Conservation (phyloP, 495 filamentous ascomycete species). For the Hypoxylon crocopeplum region DNA sequence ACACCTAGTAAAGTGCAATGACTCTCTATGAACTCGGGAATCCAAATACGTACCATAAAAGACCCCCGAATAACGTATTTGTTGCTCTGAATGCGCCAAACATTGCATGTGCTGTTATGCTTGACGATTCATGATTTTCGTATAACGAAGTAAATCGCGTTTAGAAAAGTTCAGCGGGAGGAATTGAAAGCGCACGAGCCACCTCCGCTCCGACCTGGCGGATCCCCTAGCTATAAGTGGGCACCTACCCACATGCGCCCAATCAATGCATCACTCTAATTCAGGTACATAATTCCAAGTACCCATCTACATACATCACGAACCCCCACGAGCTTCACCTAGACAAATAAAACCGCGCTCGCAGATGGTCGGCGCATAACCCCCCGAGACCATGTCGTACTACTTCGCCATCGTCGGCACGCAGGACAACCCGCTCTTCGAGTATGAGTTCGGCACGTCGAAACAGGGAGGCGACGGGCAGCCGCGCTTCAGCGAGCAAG, state of each 20-base stretch:
- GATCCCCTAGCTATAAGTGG: too few species aligned
- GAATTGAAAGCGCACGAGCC: constrained; percentile 24
- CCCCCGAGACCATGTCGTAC: constrained; percentile 74
- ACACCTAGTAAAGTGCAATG: neutral
- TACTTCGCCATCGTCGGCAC: constrained; percentile 96
- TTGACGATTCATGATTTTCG: constrained; percentile 12
- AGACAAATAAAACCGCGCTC: constrained; percentile 1
- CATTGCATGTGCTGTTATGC: constrained; percentile 55
- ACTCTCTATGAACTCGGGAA: neutral
- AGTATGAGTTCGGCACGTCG: constrained; percentile 93
- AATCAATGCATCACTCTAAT: too few species aligned
- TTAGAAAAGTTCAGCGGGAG: constrained; percentile 28
- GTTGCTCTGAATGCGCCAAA: constrained; percentile 84
- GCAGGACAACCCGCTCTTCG: constrained; percentile 92
- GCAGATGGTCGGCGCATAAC: constrained; percentile 44
- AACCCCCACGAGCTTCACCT: neutral
- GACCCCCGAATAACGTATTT: constrained; percentile 75
- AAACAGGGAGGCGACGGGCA: constrained; percentile 93
- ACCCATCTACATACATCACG: too few species aligned
- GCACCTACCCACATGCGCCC: too few species aligned
- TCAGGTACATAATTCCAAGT: too few species aligned
- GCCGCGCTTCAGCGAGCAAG: constrained; percentile 82
- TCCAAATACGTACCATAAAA: constrained; percentile 71
- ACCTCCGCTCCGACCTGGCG: constrained; percentile 1
- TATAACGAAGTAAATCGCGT: neutral